Conservation (phyloP, 2,329 filamentous ascomycete genomes). For the Colletotrichum cereale region DNA sequence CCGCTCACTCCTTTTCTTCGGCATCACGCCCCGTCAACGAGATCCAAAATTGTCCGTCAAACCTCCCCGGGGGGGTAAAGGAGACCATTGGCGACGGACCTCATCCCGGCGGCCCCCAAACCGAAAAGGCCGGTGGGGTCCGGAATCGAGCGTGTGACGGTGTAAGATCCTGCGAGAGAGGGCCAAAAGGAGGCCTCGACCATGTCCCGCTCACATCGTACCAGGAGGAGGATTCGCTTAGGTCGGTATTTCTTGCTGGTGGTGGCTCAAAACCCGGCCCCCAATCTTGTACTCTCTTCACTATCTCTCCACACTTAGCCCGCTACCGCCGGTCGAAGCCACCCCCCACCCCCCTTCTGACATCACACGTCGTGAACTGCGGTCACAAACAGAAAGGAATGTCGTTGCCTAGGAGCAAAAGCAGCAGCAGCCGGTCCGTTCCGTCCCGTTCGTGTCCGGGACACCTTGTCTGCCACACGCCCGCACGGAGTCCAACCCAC, state of each 20-base stretch:
- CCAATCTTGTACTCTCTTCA: neutral
- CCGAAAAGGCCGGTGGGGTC: neutral
- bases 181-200: slow-evolving; percentile 8
- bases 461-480: neutral
- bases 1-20: neutral
- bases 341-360: neutral
- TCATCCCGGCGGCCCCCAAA: neutral
- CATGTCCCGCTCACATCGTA: neutral
- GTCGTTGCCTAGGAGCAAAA: neutral
- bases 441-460: no score
- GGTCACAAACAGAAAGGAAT: no score
- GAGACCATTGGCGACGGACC: neutral
- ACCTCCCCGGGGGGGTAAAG: no score
- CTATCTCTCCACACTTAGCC: neutral
- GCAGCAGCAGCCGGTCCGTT: no score
- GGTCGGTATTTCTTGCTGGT: neutral
- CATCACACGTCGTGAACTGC: neutral
- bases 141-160: neutral
- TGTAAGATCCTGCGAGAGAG: neutral
- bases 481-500: neutral
- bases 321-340: no score
- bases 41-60: neutral
- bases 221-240: neutral
- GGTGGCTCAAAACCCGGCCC: neutral
- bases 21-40: neutral